Conservation (phyloP, 805 yeast species). For the Peterozyma toletana region DNA sequence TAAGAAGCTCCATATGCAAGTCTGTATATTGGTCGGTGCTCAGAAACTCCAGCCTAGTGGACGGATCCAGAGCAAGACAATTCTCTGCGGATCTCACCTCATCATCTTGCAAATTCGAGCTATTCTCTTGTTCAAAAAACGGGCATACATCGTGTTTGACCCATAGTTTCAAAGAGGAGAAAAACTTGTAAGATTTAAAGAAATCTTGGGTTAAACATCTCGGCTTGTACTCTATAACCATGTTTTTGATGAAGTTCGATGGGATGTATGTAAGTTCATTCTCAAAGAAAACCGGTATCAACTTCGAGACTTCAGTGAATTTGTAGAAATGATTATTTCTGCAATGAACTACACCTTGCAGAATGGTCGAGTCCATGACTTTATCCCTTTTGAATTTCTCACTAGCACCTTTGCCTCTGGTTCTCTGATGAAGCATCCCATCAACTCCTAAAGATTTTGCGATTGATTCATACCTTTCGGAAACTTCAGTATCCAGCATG, state of each 20-base stretch:
- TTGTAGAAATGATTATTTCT: constrained; percentile 50
- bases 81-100: too few relatives aligned
- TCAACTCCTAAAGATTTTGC: too few relatives aligned
- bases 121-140: background rate
- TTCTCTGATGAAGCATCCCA: background rate
- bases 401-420: background rate
- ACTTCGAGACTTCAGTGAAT: constrained; percentile 42
- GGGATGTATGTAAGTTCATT: constrained; percentile 1
- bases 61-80: too few relatives aligned
- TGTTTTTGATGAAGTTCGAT: constrained; percentile 4
- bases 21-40: too few relatives aligned
- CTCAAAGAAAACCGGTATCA: constrained; percentile 49
- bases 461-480: background rate
- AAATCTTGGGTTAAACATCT: background rate
- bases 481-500: background rate
- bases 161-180: constrained; percentile 1
- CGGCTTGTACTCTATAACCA: constrained; percentile 3
- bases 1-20: too few relatives aligned
- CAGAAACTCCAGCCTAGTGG: too few relatives aligned
- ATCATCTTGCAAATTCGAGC: background rate
- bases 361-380: background rate
- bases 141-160: constrained; percentile 3
- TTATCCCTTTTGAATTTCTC: background rate
- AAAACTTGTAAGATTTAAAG: constrained; percentile 1
- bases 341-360: constrained; percentile 28